Percentiles rank a stretch among this genome's conserved stretches.
Conservation (phyloP, 2,329 filamentous ascomycete species). For the Colletotrichum acutatum region DNA sequence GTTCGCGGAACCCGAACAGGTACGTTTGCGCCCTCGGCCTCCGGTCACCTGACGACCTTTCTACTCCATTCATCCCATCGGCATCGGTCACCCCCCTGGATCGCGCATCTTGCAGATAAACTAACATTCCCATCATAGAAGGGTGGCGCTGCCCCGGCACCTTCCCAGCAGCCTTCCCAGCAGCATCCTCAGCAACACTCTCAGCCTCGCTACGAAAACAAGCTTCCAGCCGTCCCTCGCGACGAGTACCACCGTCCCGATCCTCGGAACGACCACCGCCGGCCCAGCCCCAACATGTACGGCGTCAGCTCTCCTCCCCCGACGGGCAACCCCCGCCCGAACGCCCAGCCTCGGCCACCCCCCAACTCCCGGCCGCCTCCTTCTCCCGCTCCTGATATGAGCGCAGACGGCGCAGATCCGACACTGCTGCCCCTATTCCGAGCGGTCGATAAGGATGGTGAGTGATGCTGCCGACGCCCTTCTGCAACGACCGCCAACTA, state of each 20-base stretch:
- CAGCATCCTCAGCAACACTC: constrained; percentile 21
- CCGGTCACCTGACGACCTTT: constrained; percentile 10
- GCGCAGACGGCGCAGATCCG: constrained; percentile 67
- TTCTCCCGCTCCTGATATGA: constrained; percentile 66
- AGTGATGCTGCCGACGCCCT: constrained; percentile 35
- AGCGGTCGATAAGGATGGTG: constrained; percentile 88
- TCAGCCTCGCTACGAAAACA: constrained; percentile 58
- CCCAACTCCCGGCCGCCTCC: constrained; percentile 72
- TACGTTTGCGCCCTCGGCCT: constrained; percentile 47
- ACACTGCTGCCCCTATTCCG: constrained; percentile 86
- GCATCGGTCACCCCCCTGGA: constrained; percentile 39
- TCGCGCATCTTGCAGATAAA: constrained; percentile 9
- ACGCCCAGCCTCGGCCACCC: constrained; percentile 62
- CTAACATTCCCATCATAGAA: constrained; percentile 36
- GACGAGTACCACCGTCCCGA: constrained; percentile 42
- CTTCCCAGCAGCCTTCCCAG: constrained; percentile 35
- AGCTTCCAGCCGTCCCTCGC: constrained; percentile 55
- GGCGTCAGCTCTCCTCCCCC: constrained; percentile 65
- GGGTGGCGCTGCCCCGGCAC: constrained; percentile 35
- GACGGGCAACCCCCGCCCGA: constrained; percentile 53
- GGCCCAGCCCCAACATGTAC: constrained; percentile 45
- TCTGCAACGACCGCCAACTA: constrained; percentile 1
- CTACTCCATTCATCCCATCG: constrained; percentile 6
- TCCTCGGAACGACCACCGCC: constrained; percentile 23
- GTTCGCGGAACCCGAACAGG: constrained; percentile 81